Evolutionary conservation across 176 grass and related monocot species (phyloP), one percentile per base, ranked within the genome.

Genomic region (Echinochloa phyllopogon): DNA sequence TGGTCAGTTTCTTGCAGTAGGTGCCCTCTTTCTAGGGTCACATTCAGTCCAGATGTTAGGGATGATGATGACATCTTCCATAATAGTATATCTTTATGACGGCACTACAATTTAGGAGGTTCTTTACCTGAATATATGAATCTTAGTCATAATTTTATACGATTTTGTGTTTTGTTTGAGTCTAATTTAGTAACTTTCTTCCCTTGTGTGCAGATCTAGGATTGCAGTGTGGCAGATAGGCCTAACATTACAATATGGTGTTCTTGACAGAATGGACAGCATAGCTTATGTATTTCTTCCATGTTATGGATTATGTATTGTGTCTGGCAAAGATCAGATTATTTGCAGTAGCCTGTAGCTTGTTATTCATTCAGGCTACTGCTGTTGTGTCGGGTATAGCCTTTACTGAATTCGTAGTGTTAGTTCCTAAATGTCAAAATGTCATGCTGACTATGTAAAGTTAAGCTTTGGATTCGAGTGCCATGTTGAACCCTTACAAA

Each of bases 211-310:
- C 90, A 92, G 90, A 83, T 86, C 47, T 88, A 86, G 86, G 86
- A 68, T 88, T 78, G 65, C 78, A 82, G 90, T 25, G 77, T 88
- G 86, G 73, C 90, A 92, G 82, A 85, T 92, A 88, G 82, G 82
- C 86, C 86, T 92, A 88, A 92, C 90, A 79, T 88, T 88, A 92
- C 90, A 69, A 85, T 51, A 88, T 83, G 86, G 82, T 65, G 60
- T 78, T 82, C 57, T 92, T 92, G 81, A 92, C 83, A 82, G 77
- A 91, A 82, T 82, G 86, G 67, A 92, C 83, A 87, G 89, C 81
- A 75, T 91, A 87, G 89, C 61, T 39, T 87, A 62, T 91, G 75
- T 70, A 80, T 80, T 82, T 84, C 58, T 67, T 74, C 4, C 13
- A 44, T 79, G 75, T 83, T 84, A 71, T 74, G 68, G 84, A 74